Conservation (phyloP, 2,329 filamentous ascomycete genomes). For the Nothophaeocryptopus gaeumannii region DNA sequence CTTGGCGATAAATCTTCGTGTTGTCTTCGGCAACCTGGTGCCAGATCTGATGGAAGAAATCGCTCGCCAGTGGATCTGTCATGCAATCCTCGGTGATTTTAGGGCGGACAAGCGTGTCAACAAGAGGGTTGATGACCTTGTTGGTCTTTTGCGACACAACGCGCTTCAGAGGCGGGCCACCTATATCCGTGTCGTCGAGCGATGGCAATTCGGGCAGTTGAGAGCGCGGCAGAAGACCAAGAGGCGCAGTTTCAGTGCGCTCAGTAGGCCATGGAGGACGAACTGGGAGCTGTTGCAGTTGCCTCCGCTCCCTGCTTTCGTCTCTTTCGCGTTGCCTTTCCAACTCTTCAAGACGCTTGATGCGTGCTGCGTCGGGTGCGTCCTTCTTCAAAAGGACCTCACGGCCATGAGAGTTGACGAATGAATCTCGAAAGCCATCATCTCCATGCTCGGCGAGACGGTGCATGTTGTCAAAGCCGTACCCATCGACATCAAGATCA, state of each 20-base stretch:
- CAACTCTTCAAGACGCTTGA: constrained; percentile 33
- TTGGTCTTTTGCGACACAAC: constrained; percentile 47
- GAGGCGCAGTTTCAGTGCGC: constrained; percentile 62
- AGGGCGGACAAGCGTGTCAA: constrained; percentile 68
- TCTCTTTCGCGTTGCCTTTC: constrained; percentile 34
- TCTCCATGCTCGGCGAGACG: constrained; percentile 37
- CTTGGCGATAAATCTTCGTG: constrained; percentile 86
- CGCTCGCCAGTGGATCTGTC: constrained; percentile 77
- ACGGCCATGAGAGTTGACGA: constrained; percentile 56
- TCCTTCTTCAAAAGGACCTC: constrained; percentile 69
- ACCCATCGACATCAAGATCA: constrained; percentile 72
- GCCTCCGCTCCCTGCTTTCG: constrained; percentile 32
- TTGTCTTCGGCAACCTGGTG: constrained; percentile 85
- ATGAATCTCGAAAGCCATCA: constrained; percentile 42
- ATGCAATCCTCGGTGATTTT: constrained; percentile 87
- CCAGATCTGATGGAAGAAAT: constrained; percentile 88
- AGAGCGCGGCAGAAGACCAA: constrained; percentile 65
- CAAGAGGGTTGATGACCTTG: constrained; percentile 47
- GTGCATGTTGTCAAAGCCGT: constrained; percentile 70
- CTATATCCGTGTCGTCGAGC: constrained; percentile 77
- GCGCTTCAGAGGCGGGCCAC: constrained; percentile 63
- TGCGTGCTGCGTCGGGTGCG: constrained; percentile 62
- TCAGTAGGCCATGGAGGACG: constrained; percentile 34
- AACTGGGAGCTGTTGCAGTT: constrained; percentile 25
- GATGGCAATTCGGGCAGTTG: constrained; percentile 69